A percentile compares a stretch with the other conserved stretches of the same genome.
Conservation (phyloP, 768 basidiomycete genomes). For the Lentinus brumalis region DNA sequence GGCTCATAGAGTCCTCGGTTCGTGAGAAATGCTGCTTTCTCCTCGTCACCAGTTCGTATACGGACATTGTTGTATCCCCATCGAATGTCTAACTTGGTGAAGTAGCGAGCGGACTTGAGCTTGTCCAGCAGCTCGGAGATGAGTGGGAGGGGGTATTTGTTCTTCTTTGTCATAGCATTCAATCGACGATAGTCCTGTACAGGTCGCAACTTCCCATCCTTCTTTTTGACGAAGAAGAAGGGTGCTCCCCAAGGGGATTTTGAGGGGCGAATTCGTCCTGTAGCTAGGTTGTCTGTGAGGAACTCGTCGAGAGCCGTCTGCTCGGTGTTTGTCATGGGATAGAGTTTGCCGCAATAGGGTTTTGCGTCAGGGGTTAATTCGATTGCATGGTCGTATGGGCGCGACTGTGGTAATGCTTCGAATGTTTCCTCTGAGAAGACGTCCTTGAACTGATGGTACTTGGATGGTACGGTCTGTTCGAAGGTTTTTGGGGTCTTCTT, state of each 20-base stretch:
- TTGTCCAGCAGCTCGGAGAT: constrained; percentile 15
- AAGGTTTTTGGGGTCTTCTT: neutral
- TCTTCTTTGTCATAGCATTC: constrained; percentile 38
- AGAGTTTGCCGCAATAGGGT: constrained; percentile 13
- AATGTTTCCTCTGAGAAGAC: constrained; percentile 3
- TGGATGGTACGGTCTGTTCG: constrained; percentile 12
- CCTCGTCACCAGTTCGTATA: constrained; percentile 43
- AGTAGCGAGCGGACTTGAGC: constrained; percentile 25
- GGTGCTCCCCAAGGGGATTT: constrained; percentile 27
- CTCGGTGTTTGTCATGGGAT: constrained; percentile 19
- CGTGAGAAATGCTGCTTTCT: constrained; percentile 43
- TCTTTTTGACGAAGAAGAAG: constrained; percentile 35
- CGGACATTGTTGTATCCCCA: constrained; percentile 38
- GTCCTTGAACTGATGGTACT: constrained; percentile 9
- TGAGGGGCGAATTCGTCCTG: constrained; percentile 24
- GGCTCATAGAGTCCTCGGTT: constrained; percentile 41
- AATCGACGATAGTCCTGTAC: constrained; percentile 29
- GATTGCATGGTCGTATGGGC: constrained; percentile 22
- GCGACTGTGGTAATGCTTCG: constrained; percentile 9
- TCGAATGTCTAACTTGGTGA: constrained; percentile 33
- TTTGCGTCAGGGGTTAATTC: constrained; percentile 13
- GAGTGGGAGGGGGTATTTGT: constrained; percentile 35
- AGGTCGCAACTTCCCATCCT: constrained; percentile 27
- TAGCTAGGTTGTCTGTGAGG: constrained; percentile 24
- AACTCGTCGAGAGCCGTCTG: constrained; percentile 21